These are phyloP conservation scores for Glycine soja DNA, from an alignment of 306 rosid species.

Conservation along the genomic window DNA sequence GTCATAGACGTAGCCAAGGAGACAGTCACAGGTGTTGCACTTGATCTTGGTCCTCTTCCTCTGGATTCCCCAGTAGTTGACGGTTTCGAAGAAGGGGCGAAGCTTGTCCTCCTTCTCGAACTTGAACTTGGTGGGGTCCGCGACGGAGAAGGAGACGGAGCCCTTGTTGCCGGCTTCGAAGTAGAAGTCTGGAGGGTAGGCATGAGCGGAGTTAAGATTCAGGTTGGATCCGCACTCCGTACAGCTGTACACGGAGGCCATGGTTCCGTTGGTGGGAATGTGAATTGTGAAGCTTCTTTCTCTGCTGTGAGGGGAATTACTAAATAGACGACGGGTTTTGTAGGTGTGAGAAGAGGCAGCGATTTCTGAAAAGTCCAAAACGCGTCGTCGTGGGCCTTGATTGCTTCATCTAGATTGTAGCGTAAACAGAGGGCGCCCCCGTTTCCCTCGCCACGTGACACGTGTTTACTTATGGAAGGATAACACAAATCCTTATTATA, in stretches of 20 bases:
- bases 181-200: constrained; percentile 71
- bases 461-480: too few species aligned
- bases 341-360: too few species aligned
- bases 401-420: too few species aligned
- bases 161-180: constrained; percentile 93
- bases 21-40: constrained; percentile 62
- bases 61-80: constrained; percentile 92
- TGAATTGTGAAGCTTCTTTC: too few species aligned
- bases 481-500: too few species aligned
- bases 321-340: too few species aligned
- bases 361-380: too few species aligned
- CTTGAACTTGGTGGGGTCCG: constrained; percentile 70
- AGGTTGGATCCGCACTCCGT: constrained; percentile 69
- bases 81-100: constrained; percentile 80
- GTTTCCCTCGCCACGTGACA: too few species aligned
- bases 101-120: constrained; percentile 86
- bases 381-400: too few species aligned
- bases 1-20: constrained; percentile 80
- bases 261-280: too few species aligned
- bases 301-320: too few species aligned
- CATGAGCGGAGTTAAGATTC: constrained; percentile 57
- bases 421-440: too few species aligned
- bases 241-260: constrained; percentile 76
- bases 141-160: constrained; percentile 71
- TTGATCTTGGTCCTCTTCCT: constrained; percentile 84